These are phyloP conservation scores for Populus trichocarpa DNA, from an alignment of 441 rosid genomes.

Conservation along the genomic window DNA sequence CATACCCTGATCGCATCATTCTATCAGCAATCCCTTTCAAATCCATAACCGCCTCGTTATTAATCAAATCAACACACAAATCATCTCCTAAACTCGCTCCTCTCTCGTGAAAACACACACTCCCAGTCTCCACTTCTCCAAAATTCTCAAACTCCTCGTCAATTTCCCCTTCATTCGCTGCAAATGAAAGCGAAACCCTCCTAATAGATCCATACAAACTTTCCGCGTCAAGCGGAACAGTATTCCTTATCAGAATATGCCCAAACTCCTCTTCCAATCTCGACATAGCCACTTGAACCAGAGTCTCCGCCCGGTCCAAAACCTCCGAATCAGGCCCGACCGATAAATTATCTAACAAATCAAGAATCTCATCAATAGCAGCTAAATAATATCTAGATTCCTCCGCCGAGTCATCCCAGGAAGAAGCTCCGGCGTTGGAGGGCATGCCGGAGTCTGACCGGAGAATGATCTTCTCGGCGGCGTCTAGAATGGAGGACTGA, in stretches of 20 bases:
- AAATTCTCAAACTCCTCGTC: slow-evolving; percentile 74
- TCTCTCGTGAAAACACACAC: slow-evolving; percentile 74
- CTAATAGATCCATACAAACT: slow-evolving; percentile 77
- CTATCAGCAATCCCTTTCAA: slow-evolving; percentile 82
- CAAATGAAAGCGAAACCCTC: slow-evolving; percentile 59
- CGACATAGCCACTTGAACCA: slow-evolving; percentile 89
- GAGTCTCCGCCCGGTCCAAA: slow-evolving; percentile 77
- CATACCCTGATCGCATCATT: slow-evolving; percentile 83
- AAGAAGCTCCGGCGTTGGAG: slow-evolving; percentile 50
- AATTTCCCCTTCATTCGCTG: slow-evolving; percentile 51
- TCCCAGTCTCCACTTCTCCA: slow-evolving; percentile 53
- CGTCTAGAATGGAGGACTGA: slow-evolving; percentile 35
- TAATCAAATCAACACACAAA: slow-evolving; percentile 73
- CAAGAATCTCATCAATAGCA: slow-evolving; percentile 74
- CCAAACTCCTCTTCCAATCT: slow-evolving; percentile 89
- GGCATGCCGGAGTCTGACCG: slow-evolving; percentile 44
- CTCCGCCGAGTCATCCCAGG: slow-evolving; percentile 66
- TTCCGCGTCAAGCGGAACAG: slow-evolving; percentile 77
- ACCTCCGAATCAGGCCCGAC: slow-evolving; percentile 40
- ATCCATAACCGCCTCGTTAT: slow-evolving; percentile 50
- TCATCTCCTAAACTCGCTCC: slow-evolving; percentile 79
- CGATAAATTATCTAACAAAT: slow-evolving; percentile 47
- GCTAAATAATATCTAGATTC: slow-evolving; percentile 62
- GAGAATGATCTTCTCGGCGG: slow-evolving; percentile 38
- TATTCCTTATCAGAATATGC: slow-evolving; percentile 62